phyloP scores from a whole-genome alignment of 1,139 yeast genomes.

The Nakaseomyces glabratus region DNA sequence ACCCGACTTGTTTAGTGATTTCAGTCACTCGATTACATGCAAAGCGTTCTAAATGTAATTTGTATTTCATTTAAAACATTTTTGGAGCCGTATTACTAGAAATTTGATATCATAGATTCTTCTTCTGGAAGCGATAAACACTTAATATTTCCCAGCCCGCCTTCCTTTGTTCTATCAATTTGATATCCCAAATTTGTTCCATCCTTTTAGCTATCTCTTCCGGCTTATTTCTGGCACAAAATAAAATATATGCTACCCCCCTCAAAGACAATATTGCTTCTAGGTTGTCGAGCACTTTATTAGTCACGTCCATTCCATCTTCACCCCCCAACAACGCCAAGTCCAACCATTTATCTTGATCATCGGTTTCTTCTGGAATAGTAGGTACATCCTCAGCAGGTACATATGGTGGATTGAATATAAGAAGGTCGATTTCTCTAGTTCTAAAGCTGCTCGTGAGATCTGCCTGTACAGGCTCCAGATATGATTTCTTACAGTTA shows the following conservation, averaged over 20 bases:
- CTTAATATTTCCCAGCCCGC: conserved; percentile 97
- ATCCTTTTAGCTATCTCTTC: conserved; percentile 44
- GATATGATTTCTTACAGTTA: conserved; percentile 28
- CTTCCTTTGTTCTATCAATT: conserved; percentile 49
- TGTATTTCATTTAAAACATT: no score
- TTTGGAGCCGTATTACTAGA: background rate
- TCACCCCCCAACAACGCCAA: conserved; percentile 82
- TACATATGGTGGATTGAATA: conserved; percentile 94
- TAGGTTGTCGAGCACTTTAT: conserved; percentile 47
- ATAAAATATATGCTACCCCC: conserved; percentile 75
- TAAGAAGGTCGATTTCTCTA: conserved; percentile 50
- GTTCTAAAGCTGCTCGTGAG: conserved; percentile 44
- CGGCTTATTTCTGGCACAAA: conserved; percentile 85
- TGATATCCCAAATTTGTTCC: conserved; percentile 44
- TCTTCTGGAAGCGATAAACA: conserved; percentile 40
- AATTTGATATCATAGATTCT: background rate
- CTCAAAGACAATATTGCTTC: conserved; percentile 38
- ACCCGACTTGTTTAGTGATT: no score
- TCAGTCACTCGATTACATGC: no score
- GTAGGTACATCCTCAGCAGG: conserved; percentile 69
- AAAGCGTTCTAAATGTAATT: no score
- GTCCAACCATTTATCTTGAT: conserved; percentile 65
- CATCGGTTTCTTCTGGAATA: conserved; percentile 33
- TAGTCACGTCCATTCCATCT: conserved; percentile 82
- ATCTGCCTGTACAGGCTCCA: conserved; percentile 55